phyloP scores from a whole-genome alignment of 306 rosid species.

The Fragaria nilgerrensis region DNA sequence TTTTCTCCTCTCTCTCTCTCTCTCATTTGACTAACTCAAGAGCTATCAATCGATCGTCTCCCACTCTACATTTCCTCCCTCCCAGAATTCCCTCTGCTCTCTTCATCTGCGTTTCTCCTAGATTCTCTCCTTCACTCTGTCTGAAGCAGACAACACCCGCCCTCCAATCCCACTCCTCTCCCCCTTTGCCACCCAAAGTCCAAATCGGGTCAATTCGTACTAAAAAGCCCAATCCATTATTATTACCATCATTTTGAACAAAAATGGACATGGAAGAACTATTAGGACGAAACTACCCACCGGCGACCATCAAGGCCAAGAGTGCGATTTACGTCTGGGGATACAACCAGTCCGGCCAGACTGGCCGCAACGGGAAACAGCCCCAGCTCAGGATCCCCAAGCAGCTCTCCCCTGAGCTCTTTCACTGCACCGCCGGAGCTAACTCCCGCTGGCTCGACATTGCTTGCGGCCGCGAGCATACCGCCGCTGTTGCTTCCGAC shows the following conservation, averaged over 20 bases:
- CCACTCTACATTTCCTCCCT: neutral
- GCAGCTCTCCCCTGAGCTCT: constrained; percentile 74
- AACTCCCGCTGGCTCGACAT: constrained; percentile 84
- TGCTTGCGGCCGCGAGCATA: constrained; percentile 93
- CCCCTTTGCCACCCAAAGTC: neutral
- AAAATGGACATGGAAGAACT: constrained; percentile 56
- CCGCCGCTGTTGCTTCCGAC: constrained; percentile 86
- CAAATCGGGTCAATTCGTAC: neutral
- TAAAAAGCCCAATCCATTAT: too few species aligned
- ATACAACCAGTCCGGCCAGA: constrained; percentile 89
- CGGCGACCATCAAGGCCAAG: constrained; percentile 50
- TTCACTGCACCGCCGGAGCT: constrained; percentile 69
- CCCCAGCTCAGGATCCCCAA: constrained; percentile 78
- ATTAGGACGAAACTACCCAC: constrained; percentile 40
- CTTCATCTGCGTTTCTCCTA: neutral
- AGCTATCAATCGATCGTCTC: neutral
- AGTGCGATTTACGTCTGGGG: constrained; percentile 98
- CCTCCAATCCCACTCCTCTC: neutral
- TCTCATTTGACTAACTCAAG: neutral
- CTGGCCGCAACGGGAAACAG: constrained; percentile 70
- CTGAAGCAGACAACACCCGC: neutral
- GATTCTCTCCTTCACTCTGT: neutral
- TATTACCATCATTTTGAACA: too few species aligned
- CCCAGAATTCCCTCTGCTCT: neutral
- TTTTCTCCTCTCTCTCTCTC: neutral